These are phyloP conservation scores for Cicer chorassanicum DNA, from an alignment of 306 rosid species.

Conservation along the genomic window DNA sequence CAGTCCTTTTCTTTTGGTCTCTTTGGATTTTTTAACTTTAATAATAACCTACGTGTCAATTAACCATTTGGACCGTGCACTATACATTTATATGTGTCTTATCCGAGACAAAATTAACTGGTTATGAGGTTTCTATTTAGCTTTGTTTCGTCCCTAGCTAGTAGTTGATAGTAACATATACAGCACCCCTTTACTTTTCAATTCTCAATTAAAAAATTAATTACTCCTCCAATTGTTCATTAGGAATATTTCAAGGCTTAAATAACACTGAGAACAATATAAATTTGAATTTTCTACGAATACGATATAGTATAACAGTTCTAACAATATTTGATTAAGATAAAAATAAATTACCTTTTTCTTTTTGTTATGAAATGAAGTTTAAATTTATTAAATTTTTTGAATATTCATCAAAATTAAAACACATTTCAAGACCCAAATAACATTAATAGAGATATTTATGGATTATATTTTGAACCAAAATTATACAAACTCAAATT, in stretches of 20 bases:
- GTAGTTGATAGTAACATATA: neutral
- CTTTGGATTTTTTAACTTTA: conserved; percentile 35
- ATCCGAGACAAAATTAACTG: conserved; percentile 49
- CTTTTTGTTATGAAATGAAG: too few species aligned
- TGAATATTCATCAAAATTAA: too few species aligned
- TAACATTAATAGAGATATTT: too few species aligned
- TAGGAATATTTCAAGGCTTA: too few species aligned
- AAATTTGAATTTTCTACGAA: too few species aligned
- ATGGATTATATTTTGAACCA: neutral
- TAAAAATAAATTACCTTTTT: too few species aligned
- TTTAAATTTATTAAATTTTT: too few species aligned
- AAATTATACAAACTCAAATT: conserved; percentile 3
- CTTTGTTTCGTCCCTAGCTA: conserved; percentile 43
- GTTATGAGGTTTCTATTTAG: conserved; percentile 52
- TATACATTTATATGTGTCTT: conserved; percentile 43
- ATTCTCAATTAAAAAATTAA: neutral
- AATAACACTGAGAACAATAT: too few species aligned
- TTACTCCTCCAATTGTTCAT: too few species aligned
- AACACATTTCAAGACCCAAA: too few species aligned
- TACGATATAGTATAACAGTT: too few species aligned
- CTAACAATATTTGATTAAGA: too few species aligned
- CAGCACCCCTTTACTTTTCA: neutral
- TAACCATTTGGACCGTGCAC: conserved; percentile 48
- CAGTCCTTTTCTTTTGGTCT: conserved; percentile 46
- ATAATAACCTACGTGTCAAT: conserved; percentile 44